Evolutionary conservation across 164 flowering plant species (phyloP).

Genomic region (Buxus sempervirens): DNA sequence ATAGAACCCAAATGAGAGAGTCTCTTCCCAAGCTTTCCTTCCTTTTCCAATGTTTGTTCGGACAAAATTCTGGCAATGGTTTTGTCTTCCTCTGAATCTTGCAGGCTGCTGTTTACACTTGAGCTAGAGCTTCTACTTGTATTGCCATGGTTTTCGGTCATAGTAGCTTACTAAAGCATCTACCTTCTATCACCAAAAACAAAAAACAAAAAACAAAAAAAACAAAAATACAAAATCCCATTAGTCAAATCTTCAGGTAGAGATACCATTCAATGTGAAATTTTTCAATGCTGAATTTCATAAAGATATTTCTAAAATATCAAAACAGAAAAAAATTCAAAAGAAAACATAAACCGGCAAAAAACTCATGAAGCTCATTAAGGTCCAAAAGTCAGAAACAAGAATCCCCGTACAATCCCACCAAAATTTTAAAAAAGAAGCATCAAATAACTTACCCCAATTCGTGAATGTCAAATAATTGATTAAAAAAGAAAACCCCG

Average conservation of each 20-base stretch:
- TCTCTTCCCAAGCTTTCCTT: conserved; percentile 28
- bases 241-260: background rate
- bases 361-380: background rate
- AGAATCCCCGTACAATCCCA: background rate
- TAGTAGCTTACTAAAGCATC: conserved; percentile 22
- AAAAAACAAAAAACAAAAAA: background rate
- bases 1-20: conserved; percentile 37
- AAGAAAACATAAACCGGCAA: too few species aligned
- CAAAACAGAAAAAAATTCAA: background rate
- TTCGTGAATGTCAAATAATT: background rate
- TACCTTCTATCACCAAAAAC: conserved; percentile 10
- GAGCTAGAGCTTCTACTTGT: conserved; percentile 34
- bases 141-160: conserved; percentile 37
- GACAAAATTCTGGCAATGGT: conserved; percentile 26
- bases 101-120: conserved; percentile 27
- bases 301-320: background rate
- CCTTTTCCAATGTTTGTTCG: conserved; percentile 17
- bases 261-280: background rate
- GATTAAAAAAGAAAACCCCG: background rate
- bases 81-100: conserved; percentile 30
- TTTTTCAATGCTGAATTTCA: too few species aligned
- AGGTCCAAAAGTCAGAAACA: background rate
- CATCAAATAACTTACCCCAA: background rate
- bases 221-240: too few species aligned
- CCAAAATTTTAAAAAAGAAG: background rate